Evolutionary conservation across 495 filamentous ascomycete species (phyloP), one percentile per base, ranked within the genome.

Genomic region (Daldinia loculata): DNA sequence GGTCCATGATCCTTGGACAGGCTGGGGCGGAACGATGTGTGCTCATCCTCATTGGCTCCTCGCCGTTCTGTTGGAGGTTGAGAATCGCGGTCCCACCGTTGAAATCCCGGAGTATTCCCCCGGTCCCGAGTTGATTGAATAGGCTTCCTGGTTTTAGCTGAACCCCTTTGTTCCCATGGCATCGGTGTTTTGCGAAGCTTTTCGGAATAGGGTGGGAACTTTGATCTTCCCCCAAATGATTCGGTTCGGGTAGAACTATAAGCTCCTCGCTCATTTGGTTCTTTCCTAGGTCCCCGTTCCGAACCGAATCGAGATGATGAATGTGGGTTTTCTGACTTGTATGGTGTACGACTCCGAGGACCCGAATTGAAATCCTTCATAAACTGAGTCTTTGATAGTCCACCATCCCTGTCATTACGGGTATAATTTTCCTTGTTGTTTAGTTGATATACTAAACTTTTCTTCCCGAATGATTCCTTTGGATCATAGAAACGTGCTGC

Each of bases 391-490:
- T 55, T 22, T 15, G 63, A 60, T 19, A 76, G 2, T 8, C 53
- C 55, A 7, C 24, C 38, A n/a, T 64, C 55, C 36, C 9, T 55
- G 4, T 27, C 24, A 36, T 36, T 14, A 36, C 12, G 34, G 34
- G 12, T 36, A 9, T 9, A 5, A 34, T 52, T 53, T 30, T 50
- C 19, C 19, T 48, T 48, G 22, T 3, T 22, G 9, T 79, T 80
- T 34, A 80, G 58, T 71, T 83, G 69, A 48, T 82, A 81, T 1
- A 84, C 84, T 15, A 84, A 22, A 53, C 83, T 85, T 48, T 77
- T 79, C 75, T 84, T 85, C 26, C 81, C 84, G 55, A 84, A 84
- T 11, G 52, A 11, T 6, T 67, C 60, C 3, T 80, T 61, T 0
- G 77, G 77, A 48, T 84, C 80, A 67, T 80, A 70, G 72, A 86